Base-by-base conservation (phyloP, 176 grass and related monocot species). In the Urochloa ruziziensis region DNA sequence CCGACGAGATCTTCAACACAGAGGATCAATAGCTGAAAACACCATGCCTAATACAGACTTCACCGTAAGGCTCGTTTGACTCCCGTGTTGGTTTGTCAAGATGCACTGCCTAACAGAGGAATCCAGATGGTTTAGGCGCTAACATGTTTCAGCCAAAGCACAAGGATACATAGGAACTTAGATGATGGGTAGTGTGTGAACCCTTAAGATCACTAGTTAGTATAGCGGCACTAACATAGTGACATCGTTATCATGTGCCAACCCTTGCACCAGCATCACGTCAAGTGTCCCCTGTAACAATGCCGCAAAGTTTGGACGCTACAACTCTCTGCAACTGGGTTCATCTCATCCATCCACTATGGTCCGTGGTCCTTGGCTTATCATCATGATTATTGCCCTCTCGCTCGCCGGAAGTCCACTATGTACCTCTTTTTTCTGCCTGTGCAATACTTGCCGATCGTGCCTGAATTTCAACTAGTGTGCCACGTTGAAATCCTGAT, bases 1-100 rank as follows among this genome's bases (percentile, higher is more conserved):
- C 91, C 44, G 86, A 91, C 51, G 92, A 98, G 65, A 68, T 95
- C 52, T 97, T 76, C 78, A 64, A 57, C 67, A 86, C 80, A 13
- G 87, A 71, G 21, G 82, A 88, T 46, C 74, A 78, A 87, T 82
- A 78, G 66, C 63, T 70, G 36, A 74, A 84, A 19, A 47, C 19
- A 56, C 30, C 7, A 64, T 2, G 39, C 25, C 19, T 58, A n/a
- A 44, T 25, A 14, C 62, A 59, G 51, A 43, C 21, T 24, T 59
- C 23, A 23, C 46, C 37, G 56, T 44, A 18, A 18, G 58, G 64
- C 28, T 73, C 4, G 0, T 19, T 17, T 10, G 33, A 10, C 25
- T 25, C 68, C 19, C 57, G 13, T 40, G 29, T 29, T 61, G 32
- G 0, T 4, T 25, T 75, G n/a, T 74, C 37, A 24, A 24, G 34